Base-by-base conservation (phyloP, 306 rosid species). In the Cicer judaicum region DNA sequence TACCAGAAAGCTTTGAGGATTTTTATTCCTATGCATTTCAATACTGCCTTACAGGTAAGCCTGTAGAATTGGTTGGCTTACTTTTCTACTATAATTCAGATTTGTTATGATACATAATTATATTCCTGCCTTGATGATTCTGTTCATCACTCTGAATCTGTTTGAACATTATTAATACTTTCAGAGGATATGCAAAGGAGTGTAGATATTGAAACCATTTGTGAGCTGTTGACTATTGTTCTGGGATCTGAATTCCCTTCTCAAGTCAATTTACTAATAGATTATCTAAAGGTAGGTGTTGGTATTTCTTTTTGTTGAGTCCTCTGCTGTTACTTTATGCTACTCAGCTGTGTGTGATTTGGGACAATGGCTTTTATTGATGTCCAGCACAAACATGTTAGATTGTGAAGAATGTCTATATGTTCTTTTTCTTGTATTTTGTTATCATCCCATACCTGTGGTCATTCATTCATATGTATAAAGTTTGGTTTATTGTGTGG, bases 111-210 rank as follows among this genome's bases (percentile, higher is more conserved):
- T 80, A 48, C 56, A 12, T 34, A 36, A 13, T 60, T 34, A 60
- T 10, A 15, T 38, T 50, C 39, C 46, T 10, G 55, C 59, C 38
- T 78, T 60, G 34, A 44, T 41, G 67, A 76, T 72, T 52, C 75
- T 64, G 50, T 62, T 73, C 44, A 16, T 69, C 16, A 69, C 62
- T 50, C 70, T 46, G 14, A 47, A 66, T 39, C 24, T 76, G 65
- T 47, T 59, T 42, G 46, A 57, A 70, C 72, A 47, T 65, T 49
- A 61, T 75, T 76, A 77, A 63, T 68, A 65, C 36, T 72, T 82
- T 61, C 92, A 90, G 96, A 90, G 73, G 92, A 85, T 43, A 84
- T 67, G 82, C 90, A 88, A 79, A 86, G 86, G 84, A 88, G 84
- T 64, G 73, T 90, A 74, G 96, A 90, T 70, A 68, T 86, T 61